Base-by-base conservation (phyloP, 169 alveolate species). In the Eimeria nieschulzi region DNA sequence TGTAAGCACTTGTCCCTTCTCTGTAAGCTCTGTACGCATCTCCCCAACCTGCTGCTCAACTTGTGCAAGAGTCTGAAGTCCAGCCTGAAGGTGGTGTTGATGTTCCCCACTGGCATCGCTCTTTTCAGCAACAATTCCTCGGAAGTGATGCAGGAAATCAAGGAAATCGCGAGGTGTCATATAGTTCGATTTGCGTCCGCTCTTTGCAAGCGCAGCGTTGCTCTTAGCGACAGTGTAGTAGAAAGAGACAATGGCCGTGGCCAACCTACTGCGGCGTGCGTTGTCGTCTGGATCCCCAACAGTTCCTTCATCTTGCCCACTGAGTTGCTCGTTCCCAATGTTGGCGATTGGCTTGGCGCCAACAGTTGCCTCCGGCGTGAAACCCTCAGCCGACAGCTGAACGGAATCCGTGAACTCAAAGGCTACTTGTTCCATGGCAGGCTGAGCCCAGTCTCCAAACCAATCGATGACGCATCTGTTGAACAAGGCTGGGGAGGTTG, bases 401-500 rank as follows among this genome's bases (percentile, higher is more conserved):
- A 92, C 75, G 56, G 87, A 87, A 19, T 63, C 88, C 2, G 95
- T 91, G 76, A 92, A 94, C 70, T 82, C 96, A 7, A 85, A 73
- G 25, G 95, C 95, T 51, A 95, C 96, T 94, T 98, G 98, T 91
- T 96, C 95, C 86, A 98, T 95, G 10, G 99, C 99, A 59, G 97
- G 98, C 68, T 96, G 97, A 17, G 98, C 95, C 99, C 99, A 98
- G 93, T 98, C 99, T 5, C 99, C 99, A 92, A 99, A 98, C 99
- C 99, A 99, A 95, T 99, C 99, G 85, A 99, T 98, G 72, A 99
- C 99, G 92, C 99, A 99, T 83, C 99, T 96, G 93, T 99, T 99
- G 95, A 98, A 99, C 83, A 94, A 70, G 6, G 99, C 99, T 17
- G 99, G 99, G 0, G 99, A 98, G 33, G 98, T 96, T 25, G 99